Percentiles rank a stretch among this genome's conserved stretches.
Evolutionary conservation across 2,329 filamentous ascomycete genomes (phyloP).

Genomic region (Cladophialophora chaetospira): DNA sequence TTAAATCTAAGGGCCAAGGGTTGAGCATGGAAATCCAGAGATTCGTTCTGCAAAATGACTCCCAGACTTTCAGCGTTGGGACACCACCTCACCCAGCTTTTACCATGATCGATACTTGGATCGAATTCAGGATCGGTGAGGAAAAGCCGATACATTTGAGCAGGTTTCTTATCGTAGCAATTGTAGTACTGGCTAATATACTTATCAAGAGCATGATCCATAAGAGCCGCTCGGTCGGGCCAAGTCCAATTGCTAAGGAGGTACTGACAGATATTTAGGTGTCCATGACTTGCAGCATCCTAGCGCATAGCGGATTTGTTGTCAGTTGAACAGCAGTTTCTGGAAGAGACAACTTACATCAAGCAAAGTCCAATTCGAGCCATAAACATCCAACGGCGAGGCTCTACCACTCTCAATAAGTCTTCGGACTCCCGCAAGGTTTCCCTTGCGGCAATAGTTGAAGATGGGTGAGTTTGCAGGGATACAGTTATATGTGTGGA

Average conservation of each 20-base stretch:
- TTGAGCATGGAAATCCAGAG: neutral
- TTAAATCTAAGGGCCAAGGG: neutral
- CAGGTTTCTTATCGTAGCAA: too few relatives aligned
- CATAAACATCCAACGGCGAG: conserved; percentile 8
- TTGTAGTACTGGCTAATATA: too few relatives aligned
- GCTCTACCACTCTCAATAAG: conserved; percentile 8
- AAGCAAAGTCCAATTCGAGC: neutral
- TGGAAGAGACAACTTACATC: too few relatives aligned
- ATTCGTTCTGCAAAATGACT: neutral
- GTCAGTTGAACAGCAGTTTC: too few relatives aligned
- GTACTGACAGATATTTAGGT: neutral
- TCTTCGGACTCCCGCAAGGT: conserved; percentile 5
- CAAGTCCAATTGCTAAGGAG: neutral
- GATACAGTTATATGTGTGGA: conserved; percentile 9
- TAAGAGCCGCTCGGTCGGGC: neutral
- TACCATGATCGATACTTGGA: neutral
- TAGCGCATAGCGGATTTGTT: too few relatives aligned
- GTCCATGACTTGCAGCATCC: neutral
- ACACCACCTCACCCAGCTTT: neutral
- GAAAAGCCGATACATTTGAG: neutral
- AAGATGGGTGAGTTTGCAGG: conserved; percentile 4
- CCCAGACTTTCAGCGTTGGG: neutral
- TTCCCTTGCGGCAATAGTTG: neutral
- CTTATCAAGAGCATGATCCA: too few relatives aligned
- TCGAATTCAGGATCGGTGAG: neutral